Percentiles rank a stretch among this genome's conserved stretches.
Conservation (phyloP, 2,329 filamentous ascomycete genomes). For the Paecilomyces niveus region DNA sequence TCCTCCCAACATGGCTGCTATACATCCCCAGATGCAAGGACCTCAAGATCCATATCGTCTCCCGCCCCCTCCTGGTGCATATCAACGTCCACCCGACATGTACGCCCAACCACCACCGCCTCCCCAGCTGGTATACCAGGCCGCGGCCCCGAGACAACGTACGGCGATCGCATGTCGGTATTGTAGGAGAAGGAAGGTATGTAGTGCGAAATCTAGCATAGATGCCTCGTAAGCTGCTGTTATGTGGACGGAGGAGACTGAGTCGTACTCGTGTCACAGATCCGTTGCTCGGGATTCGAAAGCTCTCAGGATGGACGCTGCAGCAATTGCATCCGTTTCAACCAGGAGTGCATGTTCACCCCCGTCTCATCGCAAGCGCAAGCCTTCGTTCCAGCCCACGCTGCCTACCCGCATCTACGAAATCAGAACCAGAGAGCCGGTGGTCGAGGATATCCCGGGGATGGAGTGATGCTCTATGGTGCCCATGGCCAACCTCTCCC, state of each 20-base stretch:
- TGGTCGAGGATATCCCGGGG: slow-evolving; percentile 26
- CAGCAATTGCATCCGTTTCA: slow-evolving; percentile 65
- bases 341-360: slow-evolving; percentile 71
- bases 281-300: slow-evolving; percentile 70
- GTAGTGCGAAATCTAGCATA: slow-evolving; percentile 6
- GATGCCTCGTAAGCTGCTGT: background rate
- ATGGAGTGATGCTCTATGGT: slow-evolving; percentile 39
- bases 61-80: slow-evolving; percentile 36
- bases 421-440: slow-evolving; percentile 29
- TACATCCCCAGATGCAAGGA: slow-evolving; percentile 32
- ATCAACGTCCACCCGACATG: slow-evolving; percentile 33
- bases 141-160: slow-evolving; percentile 43
- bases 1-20: slow-evolving; percentile 34
- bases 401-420: slow-evolving; percentile 53
- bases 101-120: slow-evolving; percentile 31
- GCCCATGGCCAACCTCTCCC: slow-evolving; percentile 45
- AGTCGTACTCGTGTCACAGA: slow-evolving; percentile 40
- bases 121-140: slow-evolving; percentile 35
- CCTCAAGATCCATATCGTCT: slow-evolving; percentile 38
- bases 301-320: slow-evolving; percentile 64
- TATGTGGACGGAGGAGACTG: background rate
- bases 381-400: slow-evolving; percentile 66
- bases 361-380: slow-evolving; percentile 67
- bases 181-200: slow-evolving; percentile 46
- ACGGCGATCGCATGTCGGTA: slow-evolving; percentile 48